These are phyloP conservation scores for Parmelia sp. DNA, from an alignment of 495 filamentous ascomycete species.

Conservation along the genomic window DNA sequence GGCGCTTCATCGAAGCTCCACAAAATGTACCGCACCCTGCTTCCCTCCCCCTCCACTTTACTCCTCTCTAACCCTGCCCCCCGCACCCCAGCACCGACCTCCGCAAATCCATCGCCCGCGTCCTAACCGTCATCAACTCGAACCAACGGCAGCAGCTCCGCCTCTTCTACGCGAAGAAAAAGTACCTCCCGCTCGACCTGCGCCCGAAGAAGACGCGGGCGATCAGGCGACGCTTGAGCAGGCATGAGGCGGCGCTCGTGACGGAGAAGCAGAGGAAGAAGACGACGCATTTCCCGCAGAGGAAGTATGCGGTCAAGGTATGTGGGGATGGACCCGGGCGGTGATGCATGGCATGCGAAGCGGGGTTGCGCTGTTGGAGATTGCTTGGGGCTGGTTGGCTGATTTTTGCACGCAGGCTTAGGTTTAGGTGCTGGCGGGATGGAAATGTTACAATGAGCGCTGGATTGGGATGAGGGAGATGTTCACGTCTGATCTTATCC, in stretches of 20 bases:
- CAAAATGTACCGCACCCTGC: conserved; percentile 94
- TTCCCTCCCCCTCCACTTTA: neutral
- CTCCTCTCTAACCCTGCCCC: too few relatives aligned
- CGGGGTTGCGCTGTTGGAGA: too few relatives aligned
- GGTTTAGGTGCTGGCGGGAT: neutral
- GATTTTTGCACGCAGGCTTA: neutral
- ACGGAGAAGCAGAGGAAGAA: conserved; percentile 94
- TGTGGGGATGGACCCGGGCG: conserved; percentile 14
- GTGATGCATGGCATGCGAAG: too few relatives aligned
- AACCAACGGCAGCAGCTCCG: conserved; percentile 97
- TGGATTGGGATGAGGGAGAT: neutral
- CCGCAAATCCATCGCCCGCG: conserved; percentile 97
- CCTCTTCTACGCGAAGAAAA: conserved; percentile 99
- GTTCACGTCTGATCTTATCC: neutral
- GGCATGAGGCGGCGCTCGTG: conserved; percentile 72
- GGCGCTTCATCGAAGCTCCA: conserved; percentile 88
- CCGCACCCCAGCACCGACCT: conserved; percentile 79
- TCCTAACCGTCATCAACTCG: conserved; percentile 98
- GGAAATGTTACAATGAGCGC: neutral
- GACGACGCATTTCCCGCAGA: conserved; percentile 89
- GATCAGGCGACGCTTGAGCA: conserved; percentile 84
- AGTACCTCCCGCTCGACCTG: conserved; percentile 95
- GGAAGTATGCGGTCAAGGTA: conserved; percentile 99
- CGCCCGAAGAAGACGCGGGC: conserved; percentile 94
- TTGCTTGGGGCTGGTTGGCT: too few relatives aligned